Base-by-base conservation (phyloP, 2,329 filamentous ascomycete genomes). In the Amauroascus niger region DNA sequence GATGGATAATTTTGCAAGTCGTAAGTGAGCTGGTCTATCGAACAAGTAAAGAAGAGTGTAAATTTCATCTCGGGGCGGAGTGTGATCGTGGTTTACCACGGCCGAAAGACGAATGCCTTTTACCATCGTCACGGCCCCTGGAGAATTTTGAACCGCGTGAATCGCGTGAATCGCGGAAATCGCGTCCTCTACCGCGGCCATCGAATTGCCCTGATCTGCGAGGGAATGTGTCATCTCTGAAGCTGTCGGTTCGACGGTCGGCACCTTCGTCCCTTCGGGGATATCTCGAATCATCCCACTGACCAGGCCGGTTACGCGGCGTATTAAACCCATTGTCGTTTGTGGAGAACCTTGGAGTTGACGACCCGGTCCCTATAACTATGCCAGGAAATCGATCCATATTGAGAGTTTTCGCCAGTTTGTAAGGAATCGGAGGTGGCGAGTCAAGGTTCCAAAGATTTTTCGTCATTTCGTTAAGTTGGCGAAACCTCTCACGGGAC, bases 401-500 rank as follows among this genome's bases (percentile, higher is more conserved):
- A 13, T 16, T 13, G 13, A 52, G 41, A 1, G 8, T 33, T 16
- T 13, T 9, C 6, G 51, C 43, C 6, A 43, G 13, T 16, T 9
- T 22, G 14, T 5, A 14, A 16, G 6, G 8, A 18, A 53, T 11
- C n/a, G 51, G 7, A 44, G 52, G 52, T 32, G 47, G 52, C 20
- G 33, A 28, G 1, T 32, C 37, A 13, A 54, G 35, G 20, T n/a
- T 28, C 52, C 52, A 54, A 13, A 49, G 33, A 43, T 30, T 14
- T 33, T 35, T 45, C 4, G 52, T 48, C 20, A 48, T 28, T 9
- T 50, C 18, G 39, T 50, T 54, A 2, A 49, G 39, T 39, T 45
- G 26, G 3, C 52, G 52, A 20, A 54, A 28, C 20, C 20, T 45
- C 6, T 53, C 45, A 3, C 30, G n/a, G n/a, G 43, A 45, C 6